Conservation (phyloP, 352 stramenopile genomes). For the Pythium periplocum region DNA sequence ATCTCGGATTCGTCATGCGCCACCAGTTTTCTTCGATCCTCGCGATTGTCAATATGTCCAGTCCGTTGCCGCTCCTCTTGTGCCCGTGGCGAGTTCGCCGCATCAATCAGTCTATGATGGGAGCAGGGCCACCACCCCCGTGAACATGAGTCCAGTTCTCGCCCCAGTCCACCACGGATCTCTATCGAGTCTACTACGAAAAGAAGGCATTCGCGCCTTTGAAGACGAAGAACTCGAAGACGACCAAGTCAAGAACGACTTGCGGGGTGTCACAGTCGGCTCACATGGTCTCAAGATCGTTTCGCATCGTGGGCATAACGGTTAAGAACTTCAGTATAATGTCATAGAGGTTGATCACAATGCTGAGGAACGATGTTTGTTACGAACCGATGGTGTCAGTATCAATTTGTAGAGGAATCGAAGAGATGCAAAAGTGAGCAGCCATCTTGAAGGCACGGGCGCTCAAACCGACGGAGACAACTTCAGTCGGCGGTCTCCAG, state of each 20-base stretch:
- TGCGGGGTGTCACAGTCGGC: slow-evolving; percentile 18
- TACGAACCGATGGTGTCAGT: too few relatives aligned
- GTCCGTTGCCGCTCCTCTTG: slow-evolving; percentile 10
- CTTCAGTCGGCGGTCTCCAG: too few relatives aligned
- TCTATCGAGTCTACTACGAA: slow-evolving; percentile 14
- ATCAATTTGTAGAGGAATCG: too few relatives aligned
- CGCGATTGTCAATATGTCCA: slow-evolving; percentile 16
- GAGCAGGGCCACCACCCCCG: too few relatives aligned
- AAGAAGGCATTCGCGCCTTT: slow-evolving; percentile 12
- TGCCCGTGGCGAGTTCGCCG: slow-evolving; percentile 6
- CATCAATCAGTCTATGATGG: too few relatives aligned
- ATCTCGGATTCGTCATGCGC: slow-evolving; percentile 18
- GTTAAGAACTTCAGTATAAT: too few relatives aligned
- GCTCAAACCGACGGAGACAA: too few relatives aligned
- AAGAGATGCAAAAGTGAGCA: too few relatives aligned
- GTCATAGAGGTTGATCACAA: too few relatives aligned
- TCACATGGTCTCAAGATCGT: slow-evolving; percentile 13
- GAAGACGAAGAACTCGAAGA: slow-evolving; percentile 16
- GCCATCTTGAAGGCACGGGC: too few relatives aligned
- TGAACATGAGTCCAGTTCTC: not conserved
- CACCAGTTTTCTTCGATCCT: slow-evolving; percentile 14
- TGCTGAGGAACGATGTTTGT: too few relatives aligned
- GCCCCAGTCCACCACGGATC: slow-evolving; percentile 14
- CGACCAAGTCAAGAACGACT: slow-evolving; percentile 13
- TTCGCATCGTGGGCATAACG: not conserved